phyloP scores from a whole-genome alignment of 2,329 filamentous ascomycete species.

The Aspergillus fructus region DNA sequence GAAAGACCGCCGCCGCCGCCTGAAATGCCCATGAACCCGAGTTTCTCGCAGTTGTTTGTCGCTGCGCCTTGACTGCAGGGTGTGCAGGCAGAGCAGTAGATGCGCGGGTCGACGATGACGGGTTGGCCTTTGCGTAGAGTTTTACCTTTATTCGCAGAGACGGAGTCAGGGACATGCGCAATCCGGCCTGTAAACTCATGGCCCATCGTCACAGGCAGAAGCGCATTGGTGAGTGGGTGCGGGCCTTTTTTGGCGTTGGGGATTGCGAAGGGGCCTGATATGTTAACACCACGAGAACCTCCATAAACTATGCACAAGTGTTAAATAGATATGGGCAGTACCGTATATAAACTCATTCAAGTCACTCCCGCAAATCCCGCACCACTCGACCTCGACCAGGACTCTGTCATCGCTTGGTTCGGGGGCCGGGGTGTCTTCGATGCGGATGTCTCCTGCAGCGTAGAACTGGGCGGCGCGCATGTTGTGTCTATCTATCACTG shows the following conservation, averaged over 20 bases:
- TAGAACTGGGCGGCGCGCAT: slow-evolving; percentile 16
- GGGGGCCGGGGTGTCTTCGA: slow-evolving; percentile 8
- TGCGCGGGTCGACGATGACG: slow-evolving; percentile 15
- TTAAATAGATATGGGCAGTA: neutral
- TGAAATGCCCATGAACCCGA: slow-evolving; percentile 15
- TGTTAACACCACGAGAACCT: too few relatives aligned
- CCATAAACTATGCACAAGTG: neutral
- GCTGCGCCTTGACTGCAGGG: slow-evolving; percentile 1
- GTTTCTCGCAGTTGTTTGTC: slow-evolving; percentile 12
- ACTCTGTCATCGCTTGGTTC: slow-evolving; percentile 1
- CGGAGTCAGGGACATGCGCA: neutral
- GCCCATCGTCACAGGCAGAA: slow-evolving; percentile 13
- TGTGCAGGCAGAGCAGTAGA: slow-evolving; percentile 10
- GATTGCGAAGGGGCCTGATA: slow-evolving; percentile 9
- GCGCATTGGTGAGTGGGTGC: slow-evolving; percentile 7
- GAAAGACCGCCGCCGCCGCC: slow-evolving; percentile 14
- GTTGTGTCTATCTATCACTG: neutral
- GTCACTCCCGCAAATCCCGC: slow-evolving; percentile 16
- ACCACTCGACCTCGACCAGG: slow-evolving; percentile 16
- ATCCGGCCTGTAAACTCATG: slow-evolving; percentile 15
- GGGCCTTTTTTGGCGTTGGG: slow-evolving; percentile 5
- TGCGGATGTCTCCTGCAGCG: slow-evolving; percentile 8
- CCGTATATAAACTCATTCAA: slow-evolving; percentile 12
- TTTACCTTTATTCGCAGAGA: too few relatives aligned
- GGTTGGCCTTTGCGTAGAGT: neutral